These are phyloP conservation scores for Neofusicoccum umdonicola DNA, from an alignment of 2,329 filamentous ascomycete species.

Conservation along the genomic window DNA sequence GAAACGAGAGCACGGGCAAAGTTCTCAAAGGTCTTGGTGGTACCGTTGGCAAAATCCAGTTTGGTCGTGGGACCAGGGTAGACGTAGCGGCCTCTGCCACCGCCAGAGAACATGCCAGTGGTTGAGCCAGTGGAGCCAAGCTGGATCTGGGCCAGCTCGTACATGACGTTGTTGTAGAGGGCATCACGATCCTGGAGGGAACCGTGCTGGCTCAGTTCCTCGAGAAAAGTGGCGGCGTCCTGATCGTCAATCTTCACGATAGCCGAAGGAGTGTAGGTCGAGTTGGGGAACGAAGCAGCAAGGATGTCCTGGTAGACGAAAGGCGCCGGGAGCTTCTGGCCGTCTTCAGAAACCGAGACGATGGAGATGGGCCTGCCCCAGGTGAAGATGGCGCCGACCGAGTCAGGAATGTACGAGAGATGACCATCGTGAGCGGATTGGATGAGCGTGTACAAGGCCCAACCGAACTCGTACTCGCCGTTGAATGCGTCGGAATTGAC, in stretches of 20 bases:
- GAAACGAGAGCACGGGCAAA: conserved; percentile 43
- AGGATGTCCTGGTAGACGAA: conserved; percentile 54
- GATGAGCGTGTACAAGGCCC: conserved; percentile 52
- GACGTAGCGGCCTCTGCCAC: conserved; percentile 39
- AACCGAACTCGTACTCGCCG: conserved; percentile 43
- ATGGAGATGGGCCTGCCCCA: conserved; percentile 51
- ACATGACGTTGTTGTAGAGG: conserved; percentile 53
- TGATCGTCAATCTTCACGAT: conserved; percentile 58
- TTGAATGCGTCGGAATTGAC: conserved; percentile 36
- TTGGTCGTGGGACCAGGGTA: conserved; percentile 45
- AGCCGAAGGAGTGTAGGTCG: conserved; percentile 46
- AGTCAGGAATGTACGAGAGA: conserved; percentile 56
- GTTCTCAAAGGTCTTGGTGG: conserved; percentile 40
- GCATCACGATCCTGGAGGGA: conserved; percentile 57
- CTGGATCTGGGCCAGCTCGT: conserved; percentile 44
- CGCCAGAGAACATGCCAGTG: conserved; percentile 46
- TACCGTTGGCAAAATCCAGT: conserved; percentile 48
- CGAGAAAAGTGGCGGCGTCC: conserved; percentile 50
- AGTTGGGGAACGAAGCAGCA: conserved; percentile 39
- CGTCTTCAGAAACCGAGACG: conserved; percentile 61
- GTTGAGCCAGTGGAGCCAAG: conserved; percentile 40
- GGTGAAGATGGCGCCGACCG: conserved; percentile 52
- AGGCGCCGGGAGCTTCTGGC: conserved; percentile 54
- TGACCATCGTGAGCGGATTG: conserved; percentile 64
- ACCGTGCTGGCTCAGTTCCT: conserved; percentile 48